Evolutionary conservation across 176 grass and related monocot species (phyloP), one percentile per base, ranked within the genome.

Genomic region (Eremochloa ophiuroides): DNA sequence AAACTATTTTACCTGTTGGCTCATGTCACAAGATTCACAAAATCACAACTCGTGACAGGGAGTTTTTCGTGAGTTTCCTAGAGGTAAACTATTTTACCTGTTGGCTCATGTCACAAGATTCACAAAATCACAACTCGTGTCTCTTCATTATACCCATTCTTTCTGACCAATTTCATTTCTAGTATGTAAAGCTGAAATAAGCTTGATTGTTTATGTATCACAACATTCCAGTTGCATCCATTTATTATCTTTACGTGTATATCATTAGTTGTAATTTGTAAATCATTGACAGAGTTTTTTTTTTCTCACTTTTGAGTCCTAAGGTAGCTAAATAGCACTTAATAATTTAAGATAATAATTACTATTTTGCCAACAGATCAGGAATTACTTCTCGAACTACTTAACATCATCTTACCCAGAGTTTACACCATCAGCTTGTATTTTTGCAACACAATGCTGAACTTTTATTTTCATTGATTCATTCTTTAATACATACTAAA

Each of bases 1-100:
- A 84, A 68, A 28, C 35, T 62, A 14, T 13, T 64, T 10, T 27
- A n/a, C 35, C 65, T 68, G 10, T 40, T 68, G 15, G 22, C 2
- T n/a, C 4, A 81, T 68, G 30, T 86, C 66, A 51, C 48, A 38
- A 44, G 5, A 82, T 59, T 56, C 2, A 16, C 40, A 77, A n/a
- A n/a, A n/a, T n/a, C n/a, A n/a, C n/a, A n/a, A n/a, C n/a, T n/a
- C n/a, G n/a, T n/a, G 66, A 97, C 20, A 87, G 80, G 78, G 87
- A 85, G 41, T 97, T 83, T 71, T 97, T 85, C 65, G 74, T 82
- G 27, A 90, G 87, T 41, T 97, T 97, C 85, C 66, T 97, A 22
- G 80, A 92, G 83, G 94, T 94, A 84, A 68, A 28, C 35, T 62
- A 14, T 13, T 64, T 10, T 27, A n/a, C 35, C 65, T 68, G 10